Evolutionary conservation across 148 eudicot species (phyloP).

Genomic region (Simmondsia chinensis): DNA sequence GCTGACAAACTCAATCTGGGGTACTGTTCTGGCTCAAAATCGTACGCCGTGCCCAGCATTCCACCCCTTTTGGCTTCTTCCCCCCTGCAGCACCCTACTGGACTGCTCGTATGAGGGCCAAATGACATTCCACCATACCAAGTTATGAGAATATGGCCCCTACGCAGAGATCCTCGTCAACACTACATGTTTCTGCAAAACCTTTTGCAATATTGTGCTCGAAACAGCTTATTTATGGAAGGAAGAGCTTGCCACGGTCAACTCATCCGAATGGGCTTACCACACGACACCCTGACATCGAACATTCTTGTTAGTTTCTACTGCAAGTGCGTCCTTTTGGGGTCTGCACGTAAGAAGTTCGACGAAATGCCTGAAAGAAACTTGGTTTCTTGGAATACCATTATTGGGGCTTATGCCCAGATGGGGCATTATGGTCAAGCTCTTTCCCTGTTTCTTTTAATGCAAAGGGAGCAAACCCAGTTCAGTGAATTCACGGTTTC

Average conservation of each 20-base stretch:
- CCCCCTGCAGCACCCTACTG: too few species aligned
- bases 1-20: too few species aligned
- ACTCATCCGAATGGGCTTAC: conserved; percentile 29
- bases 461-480: conserved; percentile 43
- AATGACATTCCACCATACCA: too few species aligned
- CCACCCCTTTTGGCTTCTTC: too few species aligned
- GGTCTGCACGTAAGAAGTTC: conserved; percentile 44
- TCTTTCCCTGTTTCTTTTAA: conserved; percentile 38
- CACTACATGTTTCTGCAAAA: conserved; percentile 30
- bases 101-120: too few species aligned
- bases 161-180: too few species aligned
- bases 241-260: conserved; percentile 62
- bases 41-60: too few species aligned
- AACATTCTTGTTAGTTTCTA: conserved; percentile 68
- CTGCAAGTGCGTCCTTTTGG: conserved; percentile 47
- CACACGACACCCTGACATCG: conserved; percentile 29
- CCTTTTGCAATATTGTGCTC: conserved; percentile 56
- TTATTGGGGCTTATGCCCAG: conserved; percentile 56
- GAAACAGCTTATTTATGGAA: conserved; percentile 19
- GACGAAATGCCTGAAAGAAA: conserved; percentile 55
- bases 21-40: too few species aligned
- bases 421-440: conserved; percentile 33
- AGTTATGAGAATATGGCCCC: too few species aligned
- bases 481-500: conserved; percentile 64
- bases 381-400: conserved; percentile 73